A percentile compares a stretch with the other conserved stretches of the same genome.
Evolutionary conservation across 2,329 filamentous ascomycete genomes (phyloP).

Genomic region (Xylariaceae sp.): DNA sequence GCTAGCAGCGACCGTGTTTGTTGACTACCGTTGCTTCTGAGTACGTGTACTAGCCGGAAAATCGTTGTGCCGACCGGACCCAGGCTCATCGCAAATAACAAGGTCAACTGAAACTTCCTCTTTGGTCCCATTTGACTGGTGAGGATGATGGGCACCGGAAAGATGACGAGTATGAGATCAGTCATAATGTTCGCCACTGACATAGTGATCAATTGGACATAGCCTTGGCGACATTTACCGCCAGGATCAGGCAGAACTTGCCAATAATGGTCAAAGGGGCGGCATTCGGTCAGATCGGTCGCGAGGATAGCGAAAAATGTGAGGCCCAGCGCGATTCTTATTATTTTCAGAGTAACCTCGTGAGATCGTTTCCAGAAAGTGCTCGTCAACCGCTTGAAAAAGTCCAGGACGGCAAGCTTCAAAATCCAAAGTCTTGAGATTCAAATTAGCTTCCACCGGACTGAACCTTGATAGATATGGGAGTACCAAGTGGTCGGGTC

Average conservation of each 20-base stretch:
- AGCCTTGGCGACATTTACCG: constrained; percentile 78
- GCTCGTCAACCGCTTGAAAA: constrained; percentile 79
- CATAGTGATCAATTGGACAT: constrained; percentile 84
- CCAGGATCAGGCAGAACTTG: constrained; percentile 84
- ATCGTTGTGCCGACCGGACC: constrained; percentile 74
- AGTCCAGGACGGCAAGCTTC: constrained; percentile 87
- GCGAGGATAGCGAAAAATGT: constrained; percentile 81
- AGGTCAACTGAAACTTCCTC: constrained; percentile 73
- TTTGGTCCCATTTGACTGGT: constrained; percentile 70
- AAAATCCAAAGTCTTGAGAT: constrained; percentile 78
- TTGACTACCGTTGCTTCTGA: constrained; percentile 67
- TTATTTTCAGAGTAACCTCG: constrained; percentile 63
- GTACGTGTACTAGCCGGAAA: constrained; percentile 76
- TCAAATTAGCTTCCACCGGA: constrained; percentile 6
- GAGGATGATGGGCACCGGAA: constrained; percentile 85
- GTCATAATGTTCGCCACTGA: constrained; percentile 85
- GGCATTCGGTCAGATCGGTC: constrained; percentile 79
- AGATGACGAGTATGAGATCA: constrained; percentile 80
- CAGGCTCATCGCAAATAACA: constrained; percentile 81
- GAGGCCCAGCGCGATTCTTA: constrained; percentile 69
- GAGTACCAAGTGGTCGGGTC: too few species aligned
- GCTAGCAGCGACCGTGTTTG: constrained; percentile 86
- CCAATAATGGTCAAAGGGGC: constrained; percentile 70
- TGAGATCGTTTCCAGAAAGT: constrained; percentile 78
- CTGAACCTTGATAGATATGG: background rate